A percentile compares a stretch with the other conserved stretches of the same genome.
Evolutionary conservation across 345 rosid species (phyloP).

Genomic region (Brassica juncea): DNA sequence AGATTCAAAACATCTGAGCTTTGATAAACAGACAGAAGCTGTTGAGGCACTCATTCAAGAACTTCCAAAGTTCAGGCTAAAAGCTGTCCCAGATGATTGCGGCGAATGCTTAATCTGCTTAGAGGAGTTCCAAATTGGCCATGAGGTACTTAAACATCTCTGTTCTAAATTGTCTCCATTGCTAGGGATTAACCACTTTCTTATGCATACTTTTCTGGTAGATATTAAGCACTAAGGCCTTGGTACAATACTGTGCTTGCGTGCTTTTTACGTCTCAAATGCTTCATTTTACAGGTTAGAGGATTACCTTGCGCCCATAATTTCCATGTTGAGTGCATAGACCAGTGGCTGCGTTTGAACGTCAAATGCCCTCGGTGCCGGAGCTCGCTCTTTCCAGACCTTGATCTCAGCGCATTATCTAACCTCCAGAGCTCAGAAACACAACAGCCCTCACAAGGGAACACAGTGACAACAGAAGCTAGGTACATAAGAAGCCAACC

Average conservation of each 20-base stretch:
- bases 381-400: constrained; percentile 91
- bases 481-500: constrained; percentile 64
- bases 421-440: constrained; percentile 54
- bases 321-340: constrained; percentile 96
- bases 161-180: background rate
- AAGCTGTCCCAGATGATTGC: constrained; percentile 96
- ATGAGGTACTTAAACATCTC: constrained; percentile 61
- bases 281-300: constrained; percentile 64
- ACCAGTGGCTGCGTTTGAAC: constrained; percentile 91
- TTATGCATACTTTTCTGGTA: background rate
- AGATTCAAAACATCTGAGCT: constrained; percentile 19
- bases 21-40: constrained; percentile 68
- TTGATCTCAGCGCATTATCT: constrained; percentile 90
- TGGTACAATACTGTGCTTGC: constrained; percentile 2
- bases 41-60: constrained; percentile 97
- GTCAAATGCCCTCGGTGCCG: constrained; percentile 99
- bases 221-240: constrained; percentile 3
- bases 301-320: constrained; percentile 99
- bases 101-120: constrained; percentile 98
- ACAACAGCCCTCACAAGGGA: constrained; percentile 13
- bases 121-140: constrained; percentile 85
- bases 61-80: constrained; percentile 92
- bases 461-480: constrained; percentile 52
- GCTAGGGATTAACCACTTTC: background rate
- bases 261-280: background rate